Evolutionary conservation across 495 filamentous ascomycete species (phyloP).

Genomic region (Hypoxylon perforatum): DNA sequence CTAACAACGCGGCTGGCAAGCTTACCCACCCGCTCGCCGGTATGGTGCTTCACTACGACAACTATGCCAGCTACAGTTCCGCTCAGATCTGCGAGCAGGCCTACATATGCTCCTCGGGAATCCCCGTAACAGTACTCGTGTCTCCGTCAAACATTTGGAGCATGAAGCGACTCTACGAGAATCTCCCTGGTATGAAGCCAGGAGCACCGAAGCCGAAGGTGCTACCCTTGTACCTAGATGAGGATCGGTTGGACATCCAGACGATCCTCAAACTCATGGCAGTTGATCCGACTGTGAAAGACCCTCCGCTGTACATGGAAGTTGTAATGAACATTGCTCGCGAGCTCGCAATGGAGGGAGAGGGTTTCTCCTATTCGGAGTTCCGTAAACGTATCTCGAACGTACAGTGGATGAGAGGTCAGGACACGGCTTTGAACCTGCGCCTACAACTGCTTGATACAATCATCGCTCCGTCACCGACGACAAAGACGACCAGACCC

Average conservation of each 20-base stretch:
- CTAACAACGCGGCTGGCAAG: conserved; percentile 4
- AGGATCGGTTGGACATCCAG: conserved; percentile 60
- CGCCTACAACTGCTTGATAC: conserved; percentile 55
- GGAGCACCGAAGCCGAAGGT: conserved; percentile 52
- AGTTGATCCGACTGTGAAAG: conserved; percentile 49
- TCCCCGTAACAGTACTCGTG: conserved; percentile 65
- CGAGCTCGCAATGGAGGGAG: conserved; percentile 49
- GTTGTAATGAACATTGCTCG: conserved; percentile 57
- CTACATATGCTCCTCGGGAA: conserved; percentile 57
- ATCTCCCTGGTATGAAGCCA: conserved; percentile 46
- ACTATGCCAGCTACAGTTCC: conserved; percentile 51
- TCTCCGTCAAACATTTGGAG: conserved; percentile 59
- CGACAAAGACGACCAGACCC: conserved; percentile 11
- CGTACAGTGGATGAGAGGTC: conserved; percentile 41
- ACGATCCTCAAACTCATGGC: conserved; percentile 68
- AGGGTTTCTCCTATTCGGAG: conserved; percentile 53
- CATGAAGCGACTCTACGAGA: conserved; percentile 25
- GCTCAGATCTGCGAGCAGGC: conserved; percentile 68
- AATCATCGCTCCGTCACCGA: conserved; percentile 43
- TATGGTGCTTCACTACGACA: conserved; percentile 67
- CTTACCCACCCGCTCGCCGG: conserved; percentile 58
- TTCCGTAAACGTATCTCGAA: conserved; percentile 49
- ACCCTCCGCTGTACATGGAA: conserved; percentile 65
- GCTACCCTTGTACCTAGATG: conserved; percentile 57
- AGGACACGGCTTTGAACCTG: conserved; percentile 52